Conservation (phyloP, 768 basidiomycete genomes). For the Thelephora aurantiotincta region DNA sequence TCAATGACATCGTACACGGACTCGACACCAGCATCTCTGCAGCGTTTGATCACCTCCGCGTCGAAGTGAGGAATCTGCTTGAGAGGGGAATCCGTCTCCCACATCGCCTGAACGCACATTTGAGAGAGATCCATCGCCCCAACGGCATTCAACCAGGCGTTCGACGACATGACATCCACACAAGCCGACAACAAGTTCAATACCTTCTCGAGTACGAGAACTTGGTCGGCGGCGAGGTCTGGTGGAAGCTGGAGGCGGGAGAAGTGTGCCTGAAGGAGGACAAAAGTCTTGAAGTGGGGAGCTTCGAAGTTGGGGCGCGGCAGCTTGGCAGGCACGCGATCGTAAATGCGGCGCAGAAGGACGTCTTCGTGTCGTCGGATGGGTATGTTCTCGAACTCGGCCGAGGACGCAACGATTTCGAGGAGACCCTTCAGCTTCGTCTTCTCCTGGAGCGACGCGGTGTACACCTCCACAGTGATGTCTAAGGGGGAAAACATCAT, state of each 20-base stretch:
- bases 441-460: slow-evolving; percentile 84
- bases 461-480: slow-evolving; percentile 95
- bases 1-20: slow-evolving; percentile 98
- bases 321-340: slow-evolving; percentile 93
- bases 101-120: slow-evolving; percentile 97
- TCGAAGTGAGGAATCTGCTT: slow-evolving; percentile 98
- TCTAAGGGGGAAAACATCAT: slow-evolving; percentile 30
- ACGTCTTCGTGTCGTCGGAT: slow-evolving; percentile 89
- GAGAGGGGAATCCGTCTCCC: slow-evolving; percentile 93
- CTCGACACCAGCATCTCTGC: slow-evolving; percentile 68
- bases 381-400: slow-evolving; percentile 90
- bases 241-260: slow-evolving; percentile 84
- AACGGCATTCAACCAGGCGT: slow-evolving; percentile 86
- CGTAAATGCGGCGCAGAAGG: slow-evolving; percentile 80
- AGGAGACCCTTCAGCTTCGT: slow-evolving; percentile 95
- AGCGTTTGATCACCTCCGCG: slow-evolving; percentile 70
- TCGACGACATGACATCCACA: slow-evolving; percentile 96
- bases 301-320: slow-evolving; percentile 75
- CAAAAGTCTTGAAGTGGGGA: slow-evolving; percentile 96
- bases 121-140: slow-evolving; percentile 97
- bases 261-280: slow-evolving; percentile 94
- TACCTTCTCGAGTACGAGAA: slow-evolving; percentile 77
- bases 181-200: slow-evolving; percentile 86
- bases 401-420: slow-evolving; percentile 93
- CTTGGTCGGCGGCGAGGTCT: slow-evolving; percentile 88